Percentiles rank a stretch among this genome's conserved stretches.
Conservation (phyloP, 345 rosid genomes). For the Arabis alpina region DNA sequence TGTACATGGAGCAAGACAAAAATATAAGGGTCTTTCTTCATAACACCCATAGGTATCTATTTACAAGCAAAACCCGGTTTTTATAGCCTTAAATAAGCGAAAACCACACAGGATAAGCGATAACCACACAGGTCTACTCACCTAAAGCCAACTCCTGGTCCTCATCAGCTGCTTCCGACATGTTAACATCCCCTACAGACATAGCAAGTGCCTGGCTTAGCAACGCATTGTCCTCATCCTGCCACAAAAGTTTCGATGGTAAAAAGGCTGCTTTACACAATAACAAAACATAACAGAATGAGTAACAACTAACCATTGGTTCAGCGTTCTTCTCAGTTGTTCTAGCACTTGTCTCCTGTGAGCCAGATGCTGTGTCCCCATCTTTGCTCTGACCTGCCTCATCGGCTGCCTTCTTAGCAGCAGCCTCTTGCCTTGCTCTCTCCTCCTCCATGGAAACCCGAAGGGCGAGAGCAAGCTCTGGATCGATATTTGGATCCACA, state of each 20-base stretch:
- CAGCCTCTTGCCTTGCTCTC: constrained; percentile 92
- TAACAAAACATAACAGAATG: background rate
- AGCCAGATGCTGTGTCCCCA: constrained; percentile 53
- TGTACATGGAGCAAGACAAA: constrained; percentile 32
- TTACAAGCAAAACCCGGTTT: background rate
- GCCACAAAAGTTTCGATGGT: constrained; percentile 5
- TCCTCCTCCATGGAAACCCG: constrained; percentile 89
- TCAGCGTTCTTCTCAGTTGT: constrained; percentile 50
- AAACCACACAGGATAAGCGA: background rate
- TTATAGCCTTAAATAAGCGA: background rate
- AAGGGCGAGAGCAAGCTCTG: constrained; percentile 82
- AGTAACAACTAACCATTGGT: constrained; percentile 52
- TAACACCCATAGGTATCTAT: background rate
- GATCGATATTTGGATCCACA: constrained; percentile 81
- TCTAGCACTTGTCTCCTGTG: constrained; percentile 55
- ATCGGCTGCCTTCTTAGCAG: constrained; percentile 73
- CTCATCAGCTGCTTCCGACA: constrained; percentile 61
- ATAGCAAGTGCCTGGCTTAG: constrained; percentile 70
- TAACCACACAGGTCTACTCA: constrained; percentile 39
- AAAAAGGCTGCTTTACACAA: background rate
- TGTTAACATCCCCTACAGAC: constrained; percentile 66
- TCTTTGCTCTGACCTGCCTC: constrained; percentile 61
- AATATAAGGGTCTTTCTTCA: background rate
- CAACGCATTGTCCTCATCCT: constrained; percentile 63
- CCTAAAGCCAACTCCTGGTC: constrained; percentile 75